Base-by-base conservation (phyloP, 441 rosid species). In the Arabidopsis hybrid region DNA sequence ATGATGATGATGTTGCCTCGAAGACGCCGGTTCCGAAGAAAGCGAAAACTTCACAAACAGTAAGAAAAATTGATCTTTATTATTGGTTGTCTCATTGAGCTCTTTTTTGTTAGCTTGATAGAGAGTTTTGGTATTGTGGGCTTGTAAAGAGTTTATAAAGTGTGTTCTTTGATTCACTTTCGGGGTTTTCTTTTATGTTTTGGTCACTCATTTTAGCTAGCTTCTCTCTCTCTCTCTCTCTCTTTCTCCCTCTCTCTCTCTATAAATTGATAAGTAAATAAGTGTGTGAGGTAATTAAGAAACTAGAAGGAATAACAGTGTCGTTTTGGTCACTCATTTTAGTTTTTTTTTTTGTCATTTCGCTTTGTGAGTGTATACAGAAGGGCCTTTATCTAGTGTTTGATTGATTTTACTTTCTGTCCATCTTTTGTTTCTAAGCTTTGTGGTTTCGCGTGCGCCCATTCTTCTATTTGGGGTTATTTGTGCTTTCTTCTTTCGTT, bases 1-100 rank as follows among this genome's bases (percentile, higher is more conserved):
- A 84, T 7, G 86, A 65, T 49, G 74, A 78, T 36, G 87, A 84
- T 75, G 14, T 51, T 18, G 7, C 53, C 7, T 47, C 85, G 7
- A 88, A 73, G 31, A 52, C 58, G 35, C 72, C 79, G 0, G 40
- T 46, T 31, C 50, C 57, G 8, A 87, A 88, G 77, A 79, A 78
- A 76, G 76, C 72, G 42, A 90, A 85, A 73, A 36, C 9, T 29
- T 58, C 79, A 6, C 51, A 51, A 35, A 38, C 9, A 8, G 95
- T 90, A 72, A 80, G 85, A n/a, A n/a, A n/a, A 55, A 51, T 67
- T 39, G 34, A 35, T 49, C 56, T 61, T 46, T 18, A 42, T 52
- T 34, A 50, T 74, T 65, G 14, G 46, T 8, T 21, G 32, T 3
- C 12, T 56, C 43, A 40, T 8, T 49, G 10, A 36, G 39, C 38